These are phyloP conservation scores for Mycena crocata DNA, from an alignment of 768 basidiomycete genomes.

Conservation along the genomic window DNA sequence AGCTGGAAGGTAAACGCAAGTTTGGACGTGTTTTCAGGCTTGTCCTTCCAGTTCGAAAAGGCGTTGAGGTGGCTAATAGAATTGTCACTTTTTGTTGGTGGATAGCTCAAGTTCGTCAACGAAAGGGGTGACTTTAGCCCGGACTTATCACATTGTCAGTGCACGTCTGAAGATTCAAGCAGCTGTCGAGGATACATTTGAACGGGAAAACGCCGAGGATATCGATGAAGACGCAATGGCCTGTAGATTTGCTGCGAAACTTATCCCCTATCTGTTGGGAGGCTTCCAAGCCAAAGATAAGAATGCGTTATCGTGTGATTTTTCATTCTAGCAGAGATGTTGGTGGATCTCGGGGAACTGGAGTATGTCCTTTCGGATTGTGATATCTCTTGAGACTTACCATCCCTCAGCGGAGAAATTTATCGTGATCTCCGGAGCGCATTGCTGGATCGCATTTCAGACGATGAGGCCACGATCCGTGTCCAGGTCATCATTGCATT, in stretches of 20 bases:
- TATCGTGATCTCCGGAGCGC: constrained; percentile 70
- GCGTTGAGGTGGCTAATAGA: constrained; percentile 77
- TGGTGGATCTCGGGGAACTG: constrained; percentile 83
- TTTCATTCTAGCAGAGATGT: constrained; percentile 82
- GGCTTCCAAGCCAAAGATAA: constrained; percentile 92
- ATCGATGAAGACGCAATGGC: constrained; percentile 63
- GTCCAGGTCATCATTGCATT: constrained; percentile 85
- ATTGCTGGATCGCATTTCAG: constrained; percentile 78
- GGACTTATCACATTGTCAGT: not conserved
- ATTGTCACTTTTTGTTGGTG: constrained; percentile 85
- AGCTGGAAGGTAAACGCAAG: constrained; percentile 78
- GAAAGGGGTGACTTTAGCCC: constrained; percentile 74
- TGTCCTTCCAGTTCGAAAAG: constrained; percentile 85
- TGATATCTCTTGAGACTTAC: constrained; percentile 3
- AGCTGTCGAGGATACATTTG: constrained; percentile 54
- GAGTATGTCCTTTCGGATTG: constrained; percentile 67
- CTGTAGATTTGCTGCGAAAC: constrained; percentile 71
- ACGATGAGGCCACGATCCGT: constrained; percentile 84
- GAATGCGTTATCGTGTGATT: constrained; percentile 82
- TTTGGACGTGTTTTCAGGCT: constrained; percentile 76
- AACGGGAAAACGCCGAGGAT: constrained; percentile 45
- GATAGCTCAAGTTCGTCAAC: constrained; percentile 80
- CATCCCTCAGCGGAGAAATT: constrained; percentile 72
- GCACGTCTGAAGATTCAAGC: not conserved
- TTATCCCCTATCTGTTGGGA: constrained; percentile 75